These are phyloP conservation scores for Torrubiella hemipterigena DNA, from an alignment of 2,329 filamentous ascomycete species.

Conservation along the genomic window DNA sequence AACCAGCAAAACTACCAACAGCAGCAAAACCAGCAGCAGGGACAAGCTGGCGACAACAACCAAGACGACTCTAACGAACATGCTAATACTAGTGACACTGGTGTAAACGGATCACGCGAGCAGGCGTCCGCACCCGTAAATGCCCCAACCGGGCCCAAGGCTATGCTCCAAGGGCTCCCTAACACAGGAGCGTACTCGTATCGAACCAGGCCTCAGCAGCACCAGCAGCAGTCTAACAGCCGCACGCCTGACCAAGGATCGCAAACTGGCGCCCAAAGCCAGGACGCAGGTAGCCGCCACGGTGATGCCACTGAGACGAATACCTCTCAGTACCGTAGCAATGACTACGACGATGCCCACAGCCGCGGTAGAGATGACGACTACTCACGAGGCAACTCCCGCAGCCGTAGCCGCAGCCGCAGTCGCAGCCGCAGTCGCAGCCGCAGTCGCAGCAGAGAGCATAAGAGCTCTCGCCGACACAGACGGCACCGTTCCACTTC, in stretches of 20 bases:
- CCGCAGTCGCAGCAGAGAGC: slow-evolving; percentile 29
- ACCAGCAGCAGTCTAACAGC: too few relatives aligned
- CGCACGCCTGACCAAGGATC: too few relatives aligned
- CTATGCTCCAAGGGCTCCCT: slow-evolving; percentile 80
- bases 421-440: slow-evolving; percentile 19
- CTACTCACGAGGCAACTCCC: slow-evolving; percentile 21
- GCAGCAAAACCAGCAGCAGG: slow-evolving; percentile 21
- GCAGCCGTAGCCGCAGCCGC: slow-evolving; percentile 17
- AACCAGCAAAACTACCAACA: slow-evolving; percentile 27
- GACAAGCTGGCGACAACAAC: slow-evolving; percentile 14
- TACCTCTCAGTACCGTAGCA: too few relatives aligned
- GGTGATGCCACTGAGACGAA: too few relatives aligned
- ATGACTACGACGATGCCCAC: slow-evolving; percentile 6
- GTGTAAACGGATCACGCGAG: slow-evolving; percentile 1
- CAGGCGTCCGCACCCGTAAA: slow-evolving; percentile 34
- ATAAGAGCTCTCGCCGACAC: slow-evolving; percentile 34
- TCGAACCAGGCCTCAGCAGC: too few relatives aligned
- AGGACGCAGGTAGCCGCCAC: slow-evolving; percentile 14
- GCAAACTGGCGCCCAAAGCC: slow-evolving; percentile 28
- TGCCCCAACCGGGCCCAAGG: slow-evolving; percentile 86
- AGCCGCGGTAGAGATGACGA: slow-evolving; percentile 11
- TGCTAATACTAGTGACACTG: slow-evolving; percentile 1
- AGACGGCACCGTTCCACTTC: slow-evolving; percentile 44
- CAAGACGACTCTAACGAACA: slow-evolving; percentile 17
- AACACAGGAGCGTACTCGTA: too few relatives aligned